Base-by-base conservation (phyloP, 345 rosid species). In the Chamaenerion angustifolium region DNA sequence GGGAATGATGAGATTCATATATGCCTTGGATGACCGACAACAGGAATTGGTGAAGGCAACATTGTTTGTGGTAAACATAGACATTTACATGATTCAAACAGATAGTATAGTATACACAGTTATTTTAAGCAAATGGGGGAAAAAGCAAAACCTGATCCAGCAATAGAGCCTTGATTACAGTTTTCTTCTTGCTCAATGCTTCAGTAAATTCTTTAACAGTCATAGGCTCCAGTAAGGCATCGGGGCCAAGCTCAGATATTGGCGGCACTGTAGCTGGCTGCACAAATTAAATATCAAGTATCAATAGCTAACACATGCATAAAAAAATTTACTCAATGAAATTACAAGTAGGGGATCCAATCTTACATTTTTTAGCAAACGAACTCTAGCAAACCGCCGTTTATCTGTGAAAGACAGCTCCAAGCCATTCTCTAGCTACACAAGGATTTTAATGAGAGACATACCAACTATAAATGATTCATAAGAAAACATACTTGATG, bases 361-460 rank as follows among this genome's bases (percentile, higher is more conserved):
- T 11, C 52, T 11, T 77, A 86, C 96, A 71, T 84, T 74, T 47
- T 65, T 56, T 23, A 92, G 87, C 71, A 87, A 72, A 51, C 98
- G 93, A 52, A 92, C 95, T 75, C 62, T 82, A 46, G 98, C 96
- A 63, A 92, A 78, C 58, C 96, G 76, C 75, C 98, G 80, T 73
- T 87, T 92, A 71, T 84, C 98, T 45, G 96, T 92, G 78, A 92
- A 92, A 51, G 95, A 87, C 59, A 92, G 58, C 79, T 92, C 96
- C 71, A 92, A 56, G 40, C 95, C 98, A 75, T 87, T 85, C 73
- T 83, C 98, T 63, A 92, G 80, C 98, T 92, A 81, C 64, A 76
- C 16, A 75, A 55, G 52, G 43, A 56, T 43, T 10, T 54, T 18
- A 43, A 3, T 12, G 37, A 44, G 49, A 18, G 15, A 17, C 45